Percentiles rank a stretch among this genome's conserved stretches.
Evolutionary conservation across 2,329 filamentous ascomycete genomes (phyloP).

Genomic region (Pseudopyricularia javanii): DNA sequence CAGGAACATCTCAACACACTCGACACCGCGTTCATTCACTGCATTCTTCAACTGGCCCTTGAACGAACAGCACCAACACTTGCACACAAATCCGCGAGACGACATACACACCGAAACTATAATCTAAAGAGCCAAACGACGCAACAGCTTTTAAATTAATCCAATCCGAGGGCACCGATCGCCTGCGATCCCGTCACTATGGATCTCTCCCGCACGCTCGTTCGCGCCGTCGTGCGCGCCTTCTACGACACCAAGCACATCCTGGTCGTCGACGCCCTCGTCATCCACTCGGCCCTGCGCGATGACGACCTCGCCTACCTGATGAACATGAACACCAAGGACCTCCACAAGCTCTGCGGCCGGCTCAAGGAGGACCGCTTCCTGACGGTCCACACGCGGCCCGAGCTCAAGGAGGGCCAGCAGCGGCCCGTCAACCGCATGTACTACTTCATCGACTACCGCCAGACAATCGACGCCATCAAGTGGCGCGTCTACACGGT

Average conservation of each 20-base stretch:
- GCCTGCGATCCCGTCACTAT: too few species aligned
- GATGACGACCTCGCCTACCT: slow-evolving; percentile 81
- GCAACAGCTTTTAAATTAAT: too few species aligned
- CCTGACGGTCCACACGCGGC: slow-evolving; percentile 64
- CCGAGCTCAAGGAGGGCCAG: slow-evolving; percentile 69
- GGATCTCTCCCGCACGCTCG: slow-evolving; percentile 58
- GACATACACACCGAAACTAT: too few species aligned
- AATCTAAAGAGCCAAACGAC: too few species aligned
- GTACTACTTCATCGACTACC: slow-evolving; percentile 96
- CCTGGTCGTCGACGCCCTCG: slow-evolving; percentile 73
- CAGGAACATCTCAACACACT: not conserved
- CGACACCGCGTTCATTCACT: not conserved
- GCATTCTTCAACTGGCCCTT: too few species aligned
- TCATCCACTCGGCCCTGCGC: slow-evolving; percentile 69
- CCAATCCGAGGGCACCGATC: too few species aligned
- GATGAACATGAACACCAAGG: slow-evolving; percentile 82
- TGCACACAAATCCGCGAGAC: too few species aligned
- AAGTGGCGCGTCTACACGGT: slow-evolving; percentile 88
- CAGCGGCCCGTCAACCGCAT: slow-evolving; percentile 74
- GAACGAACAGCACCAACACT: too few species aligned
- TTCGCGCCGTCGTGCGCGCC: slow-evolving; percentile 74
- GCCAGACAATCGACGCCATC: slow-evolving; percentile 86
- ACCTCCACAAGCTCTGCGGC: slow-evolving; percentile 79
- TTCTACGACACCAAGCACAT: slow-evolving; percentile 82
- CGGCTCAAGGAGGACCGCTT: slow-evolving; percentile 78